These are phyloP conservation scores for Bremia lactucae DNA, from an alignment of 352 stramenopile species.

Conservation along the genomic window DNA sequence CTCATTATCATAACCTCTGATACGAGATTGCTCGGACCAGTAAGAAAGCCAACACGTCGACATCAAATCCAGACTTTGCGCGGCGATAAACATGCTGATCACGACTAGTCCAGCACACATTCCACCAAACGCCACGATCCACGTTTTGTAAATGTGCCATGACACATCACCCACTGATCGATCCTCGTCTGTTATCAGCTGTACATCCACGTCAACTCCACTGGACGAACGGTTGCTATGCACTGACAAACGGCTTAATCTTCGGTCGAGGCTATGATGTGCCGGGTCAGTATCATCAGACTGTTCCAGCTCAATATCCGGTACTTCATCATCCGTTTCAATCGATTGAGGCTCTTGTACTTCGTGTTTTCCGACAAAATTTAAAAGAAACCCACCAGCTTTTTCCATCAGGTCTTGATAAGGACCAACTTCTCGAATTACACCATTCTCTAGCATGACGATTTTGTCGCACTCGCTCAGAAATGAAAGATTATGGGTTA, in stretches of 20 bases:
- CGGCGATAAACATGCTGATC: conserved; percentile 33
- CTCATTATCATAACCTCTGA: conserved; percentile 1
- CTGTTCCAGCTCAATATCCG: conserved; percentile 30
- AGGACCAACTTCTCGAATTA: conserved; percentile 52
- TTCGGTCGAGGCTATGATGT: conserved; percentile 18
- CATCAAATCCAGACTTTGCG: conserved; percentile 42
- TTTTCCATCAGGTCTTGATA: conserved; percentile 66
- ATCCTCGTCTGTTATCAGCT: conserved; percentile 64
- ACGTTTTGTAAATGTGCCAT: conserved; percentile 56
- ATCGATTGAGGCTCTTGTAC: conserved; percentile 26
- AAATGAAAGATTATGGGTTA: conserved; percentile 62
- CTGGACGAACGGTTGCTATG: conserved; percentile 38
- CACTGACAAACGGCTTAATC: conserved; percentile 39
- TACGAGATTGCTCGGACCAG: conserved; percentile 29
- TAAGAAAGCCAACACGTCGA: conserved; percentile 55
- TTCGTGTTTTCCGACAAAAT: conserved; percentile 50
- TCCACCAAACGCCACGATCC: conserved; percentile 56
- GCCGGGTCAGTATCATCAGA: conserved; percentile 31
- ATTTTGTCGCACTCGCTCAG: conserved; percentile 51
- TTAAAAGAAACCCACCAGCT: conserved; percentile 49
- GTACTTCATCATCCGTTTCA: conserved; percentile 31
- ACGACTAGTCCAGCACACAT: conserved; percentile 32
- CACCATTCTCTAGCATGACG: conserved; percentile 43
- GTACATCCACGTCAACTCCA: conserved; percentile 16
- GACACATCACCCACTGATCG: conserved; percentile 46